phyloP scores from a whole-genome alignment of 2,329 filamentous ascomycete genomes.

The Cladosporium sp. region DNA sequence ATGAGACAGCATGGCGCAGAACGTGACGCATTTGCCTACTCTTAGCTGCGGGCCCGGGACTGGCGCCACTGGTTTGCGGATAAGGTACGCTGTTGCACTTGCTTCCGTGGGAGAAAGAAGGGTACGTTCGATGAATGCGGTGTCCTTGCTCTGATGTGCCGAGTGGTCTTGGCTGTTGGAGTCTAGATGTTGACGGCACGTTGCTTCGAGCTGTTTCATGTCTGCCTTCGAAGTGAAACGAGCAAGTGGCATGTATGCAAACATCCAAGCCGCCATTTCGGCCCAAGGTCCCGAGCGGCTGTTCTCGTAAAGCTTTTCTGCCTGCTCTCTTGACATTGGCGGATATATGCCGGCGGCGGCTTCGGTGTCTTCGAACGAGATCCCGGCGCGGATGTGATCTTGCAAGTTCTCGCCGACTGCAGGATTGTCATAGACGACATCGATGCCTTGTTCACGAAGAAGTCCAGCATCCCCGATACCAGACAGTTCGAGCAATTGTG shows the following conservation, averaged over 20 bases:
- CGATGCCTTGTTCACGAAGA: slow-evolving; percentile 14
- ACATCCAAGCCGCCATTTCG: slow-evolving; percentile 13
- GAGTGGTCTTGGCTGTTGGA: slow-evolving; percentile 9
- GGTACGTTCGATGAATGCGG: slow-evolving; percentile 14
- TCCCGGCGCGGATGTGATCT: slow-evolving; percentile 19
- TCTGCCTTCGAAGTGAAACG: slow-evolving; percentile 17
- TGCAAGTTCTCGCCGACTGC: slow-evolving; percentile 26
- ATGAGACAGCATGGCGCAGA: slow-evolving; percentile 20
- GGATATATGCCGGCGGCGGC: slow-evolving; percentile 11
- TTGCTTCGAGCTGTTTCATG: slow-evolving; percentile 19
- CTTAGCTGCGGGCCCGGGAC: not conserved
- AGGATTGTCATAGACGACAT: slow-evolving; percentile 15
- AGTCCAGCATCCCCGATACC: slow-evolving; percentile 38
- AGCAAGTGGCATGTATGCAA: slow-evolving; percentile 18
- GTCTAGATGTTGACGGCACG: slow-evolving; percentile 6
- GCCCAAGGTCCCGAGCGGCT: slow-evolving; percentile 16
- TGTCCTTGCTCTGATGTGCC: slow-evolving; percentile 11
- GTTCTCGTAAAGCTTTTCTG: slow-evolving; percentile 13
- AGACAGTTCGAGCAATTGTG: slow-evolving; percentile 53
- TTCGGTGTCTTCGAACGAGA: slow-evolving; percentile 20
- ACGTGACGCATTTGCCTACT: slow-evolving; percentile 19
- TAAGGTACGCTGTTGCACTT: slow-evolving; percentile 17
- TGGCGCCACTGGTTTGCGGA: slow-evolving; percentile 12
- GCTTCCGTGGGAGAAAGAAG: slow-evolving; percentile 18
- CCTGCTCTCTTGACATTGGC: slow-evolving; percentile 7